Evolutionary conservation across 108 stramenopile species (phyloP).

Genomic region (Fragilaria crotonensis): DNA sequence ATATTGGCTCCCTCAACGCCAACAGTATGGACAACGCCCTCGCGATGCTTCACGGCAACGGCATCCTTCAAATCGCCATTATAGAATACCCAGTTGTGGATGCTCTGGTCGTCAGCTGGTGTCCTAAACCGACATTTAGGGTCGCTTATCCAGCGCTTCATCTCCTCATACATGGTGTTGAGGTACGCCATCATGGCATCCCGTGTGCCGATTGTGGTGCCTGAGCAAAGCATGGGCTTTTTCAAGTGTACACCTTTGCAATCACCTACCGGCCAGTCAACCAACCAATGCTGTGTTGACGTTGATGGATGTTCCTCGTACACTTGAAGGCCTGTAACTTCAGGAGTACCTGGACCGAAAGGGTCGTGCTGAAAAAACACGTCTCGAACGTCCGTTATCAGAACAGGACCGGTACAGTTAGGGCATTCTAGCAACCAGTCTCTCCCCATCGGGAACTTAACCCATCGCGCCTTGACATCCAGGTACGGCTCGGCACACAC

Average conservation of each 20-base stretch:
- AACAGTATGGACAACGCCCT: conserved; percentile 24
- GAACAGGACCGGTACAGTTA: conserved; percentile 57
- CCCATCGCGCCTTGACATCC: conserved; percentile 53
- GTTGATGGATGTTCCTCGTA: conserved; percentile 49
- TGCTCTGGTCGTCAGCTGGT: conserved; percentile 56
- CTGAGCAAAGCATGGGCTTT: conserved; percentile 55
- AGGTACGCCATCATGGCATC: conserved; percentile 63
- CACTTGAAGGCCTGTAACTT: conserved; percentile 36
- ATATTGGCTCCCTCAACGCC: no score
- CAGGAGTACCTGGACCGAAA: conserved; percentile 49
- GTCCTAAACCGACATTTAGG: conserved; percentile 41
- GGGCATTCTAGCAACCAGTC: conserved; percentile 59
- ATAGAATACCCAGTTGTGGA: conserved; percentile 77
- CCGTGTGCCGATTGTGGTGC: conserved; percentile 62
- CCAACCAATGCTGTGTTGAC: conserved; percentile 56
- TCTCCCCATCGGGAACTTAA: conserved; percentile 45
- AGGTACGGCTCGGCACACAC: conserved; percentile 36
- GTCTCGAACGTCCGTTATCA: conserved; percentile 60
- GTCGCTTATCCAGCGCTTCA: conserved; percentile 43
- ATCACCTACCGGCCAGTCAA: conserved; percentile 21
- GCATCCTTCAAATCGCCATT: conserved; percentile 45
- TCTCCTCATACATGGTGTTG: conserved; percentile 52
- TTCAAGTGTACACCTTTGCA: conserved; percentile 28
- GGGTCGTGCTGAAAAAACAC: conserved; percentile 67
- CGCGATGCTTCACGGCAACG: conserved; percentile 19